Percentiles rank a stretch among this genome's conserved stretches.
phyloP scores from a whole-genome alignment of 2,329 filamentous ascomycete genomes.

The Akanthomyces muscarius region DNA sequence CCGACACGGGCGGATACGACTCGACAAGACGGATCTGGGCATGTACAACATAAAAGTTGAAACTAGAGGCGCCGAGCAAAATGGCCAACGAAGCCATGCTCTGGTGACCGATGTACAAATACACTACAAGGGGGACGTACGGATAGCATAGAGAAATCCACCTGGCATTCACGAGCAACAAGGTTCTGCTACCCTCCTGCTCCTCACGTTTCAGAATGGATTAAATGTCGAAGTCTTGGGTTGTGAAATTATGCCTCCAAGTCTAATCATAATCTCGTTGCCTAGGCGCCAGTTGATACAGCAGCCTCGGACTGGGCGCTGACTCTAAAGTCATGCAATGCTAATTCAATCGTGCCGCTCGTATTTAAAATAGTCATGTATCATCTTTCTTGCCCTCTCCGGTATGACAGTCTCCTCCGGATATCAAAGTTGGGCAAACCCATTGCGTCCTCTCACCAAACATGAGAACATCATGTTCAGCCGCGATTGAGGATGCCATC shows the following conservation, averaged over 20 bases:
- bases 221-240: neutral
- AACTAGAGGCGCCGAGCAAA: neutral
- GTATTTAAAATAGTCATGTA: neutral
- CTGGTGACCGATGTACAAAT: constrained; percentile 4
- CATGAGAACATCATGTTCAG: neutral
- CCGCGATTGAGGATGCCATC: neutral
- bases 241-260: neutral
- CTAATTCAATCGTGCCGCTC: neutral
- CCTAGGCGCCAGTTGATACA: neutral
- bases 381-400: neutral
- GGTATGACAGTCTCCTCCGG: neutral
- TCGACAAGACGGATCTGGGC: neutral
- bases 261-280: neutral
- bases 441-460: too few relatives aligned
- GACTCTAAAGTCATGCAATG: neutral
- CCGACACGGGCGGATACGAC: neutral
- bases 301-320: neutral
- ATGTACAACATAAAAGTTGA: neutral
- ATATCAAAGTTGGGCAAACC: too few relatives aligned
- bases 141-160: constrained; percentile 3
- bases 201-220: neutral
- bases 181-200: neutral
- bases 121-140: neutral
- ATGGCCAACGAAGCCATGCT: neutral
- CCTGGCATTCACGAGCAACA: neutral